phyloP scores from a whole-genome alignment of 345 rosid species.

The Orychophragmus violaceus region DNA sequence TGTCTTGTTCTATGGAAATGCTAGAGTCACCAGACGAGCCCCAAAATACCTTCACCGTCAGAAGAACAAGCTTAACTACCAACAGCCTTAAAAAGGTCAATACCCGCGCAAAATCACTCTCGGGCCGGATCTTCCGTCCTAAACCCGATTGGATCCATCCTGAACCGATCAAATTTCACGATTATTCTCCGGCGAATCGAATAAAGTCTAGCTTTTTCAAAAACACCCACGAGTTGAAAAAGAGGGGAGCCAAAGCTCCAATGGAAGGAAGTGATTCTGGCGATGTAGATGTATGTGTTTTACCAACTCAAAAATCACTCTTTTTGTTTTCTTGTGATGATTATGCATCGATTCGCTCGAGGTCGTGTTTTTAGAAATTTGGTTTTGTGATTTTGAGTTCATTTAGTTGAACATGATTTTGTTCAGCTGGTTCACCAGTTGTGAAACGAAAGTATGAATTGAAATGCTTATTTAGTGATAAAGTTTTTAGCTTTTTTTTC shows the following conservation, averaged over 20 bases:
- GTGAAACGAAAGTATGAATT: background rate
- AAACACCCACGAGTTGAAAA: background rate
- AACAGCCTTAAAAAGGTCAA: conserved; percentile 20
- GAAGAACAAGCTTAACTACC: conserved; percentile 21
- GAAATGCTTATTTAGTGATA: background rate
- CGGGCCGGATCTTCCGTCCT: conserved; percentile 27
- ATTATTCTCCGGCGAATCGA: background rate
- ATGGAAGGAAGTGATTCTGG: conserved; percentile 30
- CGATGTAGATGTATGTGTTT: conserved; percentile 24
- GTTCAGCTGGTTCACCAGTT: no score
- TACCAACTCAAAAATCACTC: background rate
- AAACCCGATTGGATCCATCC: conserved; percentile 20
- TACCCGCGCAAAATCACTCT: conserved; percentile 25
- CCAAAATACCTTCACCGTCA: conserved; percentile 31
- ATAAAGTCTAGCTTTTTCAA: background rate
- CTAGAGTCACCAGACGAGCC: conserved; percentile 41
- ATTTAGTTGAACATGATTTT: background rate
- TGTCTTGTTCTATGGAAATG: conserved; percentile 23
- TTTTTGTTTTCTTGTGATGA: background rate
- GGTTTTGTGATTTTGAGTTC: background rate
- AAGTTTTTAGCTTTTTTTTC: conserved; percentile 6
- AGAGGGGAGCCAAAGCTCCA: background rate
- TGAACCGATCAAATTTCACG: background rate
- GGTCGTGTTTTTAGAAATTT: background rate
- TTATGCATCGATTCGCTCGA: background rate